Evolutionary conservation across 169 alveolate genomes (phyloP).

Genomic region (Theileria orientalis): DNA sequence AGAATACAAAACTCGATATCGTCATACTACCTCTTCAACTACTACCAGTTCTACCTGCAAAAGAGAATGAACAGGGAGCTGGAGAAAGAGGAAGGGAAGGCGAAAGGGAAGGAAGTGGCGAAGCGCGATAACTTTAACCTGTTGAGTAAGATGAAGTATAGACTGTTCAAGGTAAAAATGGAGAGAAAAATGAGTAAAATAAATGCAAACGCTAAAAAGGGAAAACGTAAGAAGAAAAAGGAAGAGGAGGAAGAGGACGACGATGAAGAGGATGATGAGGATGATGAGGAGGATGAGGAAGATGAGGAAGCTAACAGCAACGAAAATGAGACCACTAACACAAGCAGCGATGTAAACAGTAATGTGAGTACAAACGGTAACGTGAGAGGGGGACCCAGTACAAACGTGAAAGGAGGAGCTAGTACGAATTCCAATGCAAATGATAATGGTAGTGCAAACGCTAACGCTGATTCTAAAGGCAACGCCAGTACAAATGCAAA

Average conservation of each 20-base stretch:
- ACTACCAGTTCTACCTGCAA: background rate
- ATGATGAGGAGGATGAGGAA: conserved; percentile 13
- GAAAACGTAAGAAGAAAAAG: background rate
- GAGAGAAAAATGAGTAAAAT: conserved; percentile 3
- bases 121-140: background rate
- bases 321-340: conserved; percentile 9
- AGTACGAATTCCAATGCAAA: no score
- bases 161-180: background rate
- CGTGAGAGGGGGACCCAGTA: background rate
- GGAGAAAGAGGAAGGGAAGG: background rate
- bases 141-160: conserved; percentile 9
- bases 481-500: background rate
- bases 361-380: no score
- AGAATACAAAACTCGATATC: conserved; percentile 61
- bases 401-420: no score
- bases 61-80: background rate
- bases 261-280: conserved; percentile 33
- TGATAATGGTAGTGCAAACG: no score
- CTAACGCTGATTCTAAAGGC: no score
- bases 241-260: background rate
- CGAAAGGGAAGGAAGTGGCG: background rate
- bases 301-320: conserved; percentile 4
- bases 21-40: conserved; percentile 32
- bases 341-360: conserved; percentile 11
- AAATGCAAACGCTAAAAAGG: background rate